Conservation (phyloP, 2,329 filamentous ascomycete genomes). For the Bipolaris victoriae region DNA sequence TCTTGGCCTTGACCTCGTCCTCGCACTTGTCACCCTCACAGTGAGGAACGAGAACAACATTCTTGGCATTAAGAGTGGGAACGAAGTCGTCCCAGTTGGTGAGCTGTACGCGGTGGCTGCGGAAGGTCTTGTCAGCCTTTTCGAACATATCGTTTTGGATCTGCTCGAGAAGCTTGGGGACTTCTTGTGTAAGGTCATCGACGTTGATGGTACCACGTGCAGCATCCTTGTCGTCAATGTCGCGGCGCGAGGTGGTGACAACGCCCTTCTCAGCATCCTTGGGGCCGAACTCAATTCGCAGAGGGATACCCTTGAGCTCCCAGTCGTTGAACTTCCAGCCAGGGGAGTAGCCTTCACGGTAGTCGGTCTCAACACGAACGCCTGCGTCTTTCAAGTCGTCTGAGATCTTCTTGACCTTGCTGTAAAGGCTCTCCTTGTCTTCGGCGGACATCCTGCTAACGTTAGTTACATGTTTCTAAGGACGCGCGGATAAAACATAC, state of each 20-base stretch:
- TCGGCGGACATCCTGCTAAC: slow-evolving; percentile 62
- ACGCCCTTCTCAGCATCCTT: slow-evolving; percentile 88
- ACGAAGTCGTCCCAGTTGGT: slow-evolving; percentile 90
- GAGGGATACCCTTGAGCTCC: slow-evolving; percentile 94
- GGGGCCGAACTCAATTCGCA: slow-evolving; percentile 93
- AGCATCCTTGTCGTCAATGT: slow-evolving; percentile 74
- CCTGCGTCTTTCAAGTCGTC: slow-evolving; percentile 72
- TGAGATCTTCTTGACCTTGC: slow-evolving; percentile 75
- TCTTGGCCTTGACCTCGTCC: slow-evolving; percentile 93
- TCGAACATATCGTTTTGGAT: slow-evolving; percentile 85
- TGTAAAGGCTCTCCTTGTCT: slow-evolving; percentile 75
- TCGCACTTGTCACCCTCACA: slow-evolving; percentile 86
- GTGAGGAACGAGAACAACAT: slow-evolving; percentile 89
- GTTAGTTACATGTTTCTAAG: slow-evolving; percentile 11
- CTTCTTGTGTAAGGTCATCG: slow-evolving; percentile 71
- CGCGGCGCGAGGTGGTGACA: slow-evolving; percentile 84
- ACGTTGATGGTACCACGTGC: slow-evolving; percentile 71
- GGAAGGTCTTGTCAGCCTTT: slow-evolving; percentile 79
- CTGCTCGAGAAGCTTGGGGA: slow-evolving; percentile 82
- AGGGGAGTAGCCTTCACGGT: slow-evolving; percentile 85
- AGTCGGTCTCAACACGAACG: slow-evolving; percentile 80
- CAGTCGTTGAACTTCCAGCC: slow-evolving; percentile 99
- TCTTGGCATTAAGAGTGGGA: slow-evolving; percentile 87
- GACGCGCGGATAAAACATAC: slow-evolving; percentile 56
- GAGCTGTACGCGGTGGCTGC: slow-evolving; percentile 78